These are phyloP conservation scores for Hebeloma cylindrosporum DNA, from an alignment of 768 basidiomycete species.

Conservation along the genomic window DNA sequence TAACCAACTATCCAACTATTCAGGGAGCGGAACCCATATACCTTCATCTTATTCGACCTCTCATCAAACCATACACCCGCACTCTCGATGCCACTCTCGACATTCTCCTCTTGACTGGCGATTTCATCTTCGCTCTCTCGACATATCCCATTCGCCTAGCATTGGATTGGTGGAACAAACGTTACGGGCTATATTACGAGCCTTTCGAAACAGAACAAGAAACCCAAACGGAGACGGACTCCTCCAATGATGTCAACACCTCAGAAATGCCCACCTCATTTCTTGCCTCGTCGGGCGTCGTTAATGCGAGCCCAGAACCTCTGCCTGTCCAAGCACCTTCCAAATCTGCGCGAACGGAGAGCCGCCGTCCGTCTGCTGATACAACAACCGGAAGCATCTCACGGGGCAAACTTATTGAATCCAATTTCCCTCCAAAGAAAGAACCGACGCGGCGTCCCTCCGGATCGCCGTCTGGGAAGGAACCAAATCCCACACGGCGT, in stretches of 20 bases:
- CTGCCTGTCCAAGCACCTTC: background rate
- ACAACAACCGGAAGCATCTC: too few species aligned
- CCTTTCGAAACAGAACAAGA: conserved; percentile 23
- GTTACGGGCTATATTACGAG: conserved; percentile 21
- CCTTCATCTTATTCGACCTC: conserved; percentile 76
- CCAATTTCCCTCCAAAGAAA: too few species aligned
- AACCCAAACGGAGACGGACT: conserved; percentile 14
- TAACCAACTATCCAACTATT: background rate
- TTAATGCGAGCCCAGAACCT: background rate
- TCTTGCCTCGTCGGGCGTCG: conserved; percentile 17
- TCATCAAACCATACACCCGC: conserved; percentile 70
- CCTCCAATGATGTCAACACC: conserved; percentile 22
- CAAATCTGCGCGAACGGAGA: background rate
- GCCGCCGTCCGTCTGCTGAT: conserved; percentile 9
- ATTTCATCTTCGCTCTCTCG: conserved; percentile 50
- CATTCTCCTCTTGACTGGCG: conserved; percentile 59
- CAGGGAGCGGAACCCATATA: conserved; percentile 88
- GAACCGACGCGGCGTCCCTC: too few species aligned
- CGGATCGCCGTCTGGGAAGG: too few species aligned
- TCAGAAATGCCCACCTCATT: conserved; percentile 24
- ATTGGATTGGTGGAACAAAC: conserved; percentile 37
- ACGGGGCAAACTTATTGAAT: too few species aligned
- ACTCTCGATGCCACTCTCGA: conserved; percentile 68
- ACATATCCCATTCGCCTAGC: conserved; percentile 39
- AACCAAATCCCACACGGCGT: background rate